Percentiles rank a stretch among this genome's conserved stretches.
Evolutionary conservation across 768 basidiomycete genomes (phyloP).

Genomic region (Tricholoma furcatifolium): DNA sequence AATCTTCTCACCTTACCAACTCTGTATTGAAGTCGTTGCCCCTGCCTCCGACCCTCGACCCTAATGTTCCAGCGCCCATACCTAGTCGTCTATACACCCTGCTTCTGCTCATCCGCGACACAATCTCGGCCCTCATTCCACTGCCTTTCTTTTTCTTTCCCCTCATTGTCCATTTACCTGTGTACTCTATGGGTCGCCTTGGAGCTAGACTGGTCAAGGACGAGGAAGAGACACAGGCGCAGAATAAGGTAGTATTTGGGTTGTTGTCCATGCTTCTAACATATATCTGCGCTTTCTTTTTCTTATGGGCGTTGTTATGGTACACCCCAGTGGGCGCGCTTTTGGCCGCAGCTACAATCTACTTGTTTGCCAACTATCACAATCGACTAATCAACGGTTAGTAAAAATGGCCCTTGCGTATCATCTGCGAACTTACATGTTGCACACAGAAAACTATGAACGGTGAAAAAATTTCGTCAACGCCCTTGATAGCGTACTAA

Average conservation of each 20-base stretch:
- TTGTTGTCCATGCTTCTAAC: constrained; percentile 69
- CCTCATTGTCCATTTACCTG: constrained; percentile 77
- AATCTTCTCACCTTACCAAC: constrained; percentile 82
- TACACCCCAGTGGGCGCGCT: constrained; percentile 74
- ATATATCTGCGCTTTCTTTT: constrained; percentile 83
- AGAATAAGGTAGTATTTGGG: constrained; percentile 94
- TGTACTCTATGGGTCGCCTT: constrained; percentile 77
- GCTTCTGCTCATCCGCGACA: constrained; percentile 74
- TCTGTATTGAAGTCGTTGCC: constrained; percentile 81
- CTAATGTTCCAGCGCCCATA: constrained; percentile 66
- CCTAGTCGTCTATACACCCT: constrained; percentile 85
- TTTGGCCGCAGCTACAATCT: constrained; percentile 66
- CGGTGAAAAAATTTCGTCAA: constrained; percentile 48
- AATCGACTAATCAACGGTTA: constrained; percentile 81
- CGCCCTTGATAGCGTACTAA: constrained; percentile 7
- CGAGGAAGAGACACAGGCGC: constrained; percentile 94
- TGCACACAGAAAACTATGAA: constrained; percentile 64
- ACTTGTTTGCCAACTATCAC: constrained; percentile 83
- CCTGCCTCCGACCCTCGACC: constrained; percentile 81
- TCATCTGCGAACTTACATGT: constrained; percentile 16
- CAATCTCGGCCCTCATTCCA: constrained; percentile 63
- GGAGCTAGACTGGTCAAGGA: constrained; percentile 76
- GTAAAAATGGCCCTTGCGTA: constrained; percentile 23
- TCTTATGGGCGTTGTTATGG: constrained; percentile 81
- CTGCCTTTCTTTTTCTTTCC: constrained; percentile 92